phyloP scores from a whole-genome alignment of 192 early-diverging fungal genomes.

The Spinellus fusiger region DNA sequence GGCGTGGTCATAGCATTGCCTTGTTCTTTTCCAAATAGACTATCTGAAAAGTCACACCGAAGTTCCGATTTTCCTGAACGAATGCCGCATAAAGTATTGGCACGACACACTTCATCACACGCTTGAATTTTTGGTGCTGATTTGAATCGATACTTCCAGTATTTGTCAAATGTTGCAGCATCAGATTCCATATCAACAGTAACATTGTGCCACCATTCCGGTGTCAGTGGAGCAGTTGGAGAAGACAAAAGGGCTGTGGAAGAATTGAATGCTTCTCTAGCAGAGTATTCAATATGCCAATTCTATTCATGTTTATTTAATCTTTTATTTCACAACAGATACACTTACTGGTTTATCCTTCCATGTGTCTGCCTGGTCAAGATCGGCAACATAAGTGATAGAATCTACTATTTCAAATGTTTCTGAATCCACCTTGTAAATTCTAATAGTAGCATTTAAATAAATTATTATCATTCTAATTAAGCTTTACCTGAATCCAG shows the following conservation, averaged over 20 bases:
- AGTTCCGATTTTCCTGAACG: constrained; percentile 32
- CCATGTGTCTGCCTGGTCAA: constrained; percentile 39
- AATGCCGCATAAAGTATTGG: constrained; percentile 26
- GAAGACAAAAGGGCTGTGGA: constrained; percentile 13
- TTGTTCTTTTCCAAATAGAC: not conserved
- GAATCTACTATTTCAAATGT: constrained; percentile 50
- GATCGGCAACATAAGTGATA: constrained; percentile 45
- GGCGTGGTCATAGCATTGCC: not conserved
- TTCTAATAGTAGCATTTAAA: too few relatives aligned
- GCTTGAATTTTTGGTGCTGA: constrained; percentile 21
- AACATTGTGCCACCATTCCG: constrained; percentile 50
- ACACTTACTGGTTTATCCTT: constrained; percentile 23
- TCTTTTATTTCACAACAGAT: not conserved
- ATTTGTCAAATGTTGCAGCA: constrained; percentile 33
- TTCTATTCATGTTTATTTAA: constrained; percentile 20
- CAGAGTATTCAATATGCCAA: constrained; percentile 52
- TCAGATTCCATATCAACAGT: constrained; percentile 37
- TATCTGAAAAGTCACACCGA: constrained; percentile 32
- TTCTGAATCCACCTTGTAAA: constrained; percentile 49
- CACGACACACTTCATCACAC: constrained; percentile 20
- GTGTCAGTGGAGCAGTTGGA: constrained; percentile 23
- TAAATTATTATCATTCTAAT: not conserved
- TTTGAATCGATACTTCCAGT: constrained; percentile 35
- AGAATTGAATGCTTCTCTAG: constrained; percentile 34
- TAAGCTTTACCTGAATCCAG: constrained; percentile 39